A percentile compares a stretch with the other conserved stretches of the same genome.
These are phyloP conservation scores for Leptoxyphium fumago DNA, from an alignment of 2,329 filamentous ascomycete species.

Conservation along the genomic window DNA sequence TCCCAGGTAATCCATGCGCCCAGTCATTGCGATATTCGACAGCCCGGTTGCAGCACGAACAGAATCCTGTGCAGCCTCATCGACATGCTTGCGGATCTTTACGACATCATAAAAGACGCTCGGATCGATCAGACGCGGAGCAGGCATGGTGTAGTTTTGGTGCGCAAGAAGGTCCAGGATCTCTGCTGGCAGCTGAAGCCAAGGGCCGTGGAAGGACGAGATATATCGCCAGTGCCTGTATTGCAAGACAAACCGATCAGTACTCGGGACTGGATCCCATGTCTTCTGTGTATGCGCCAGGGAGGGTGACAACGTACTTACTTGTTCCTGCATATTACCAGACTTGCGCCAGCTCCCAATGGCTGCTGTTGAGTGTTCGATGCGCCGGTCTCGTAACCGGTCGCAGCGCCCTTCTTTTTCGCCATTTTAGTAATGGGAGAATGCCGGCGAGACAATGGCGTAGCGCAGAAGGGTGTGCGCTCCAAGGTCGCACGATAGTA, in stretches of 20 bases:
- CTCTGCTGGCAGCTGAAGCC: conserved; percentile 66
- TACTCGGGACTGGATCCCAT: too few relatives aligned
- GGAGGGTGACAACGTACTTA: conserved; percentile 28
- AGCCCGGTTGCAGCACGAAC: conserved; percentile 64
- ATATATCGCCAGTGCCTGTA: conserved; percentile 72
- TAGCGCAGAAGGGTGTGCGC: too few relatives aligned
- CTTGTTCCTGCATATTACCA: conserved; percentile 56
- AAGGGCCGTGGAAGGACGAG: conserved; percentile 68
- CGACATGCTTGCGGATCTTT: conserved; percentile 66
- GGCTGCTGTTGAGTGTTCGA: neutral
- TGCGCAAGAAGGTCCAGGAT: conserved; percentile 66
- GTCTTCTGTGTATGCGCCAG: neutral
- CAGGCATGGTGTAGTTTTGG: conserved; percentile 63
- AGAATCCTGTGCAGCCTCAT: conserved; percentile 64
- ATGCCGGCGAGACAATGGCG: too few relatives aligned
- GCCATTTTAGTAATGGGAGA: too few relatives aligned
- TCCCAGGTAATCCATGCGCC: conserved; percentile 30
- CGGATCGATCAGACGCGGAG: conserved; percentile 63
- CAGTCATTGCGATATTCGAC: conserved; percentile 48
- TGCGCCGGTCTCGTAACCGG: neutral
- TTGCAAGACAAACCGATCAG: neutral
- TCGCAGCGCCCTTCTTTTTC: neutral
- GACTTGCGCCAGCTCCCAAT: conserved; percentile 20
- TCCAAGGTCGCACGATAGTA: too few relatives aligned
- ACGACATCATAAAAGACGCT: conserved; percentile 71